phyloP scores from a whole-genome alignment of 2,329 filamentous ascomycete species.

The Monosporascus cannonballus region DNA sequence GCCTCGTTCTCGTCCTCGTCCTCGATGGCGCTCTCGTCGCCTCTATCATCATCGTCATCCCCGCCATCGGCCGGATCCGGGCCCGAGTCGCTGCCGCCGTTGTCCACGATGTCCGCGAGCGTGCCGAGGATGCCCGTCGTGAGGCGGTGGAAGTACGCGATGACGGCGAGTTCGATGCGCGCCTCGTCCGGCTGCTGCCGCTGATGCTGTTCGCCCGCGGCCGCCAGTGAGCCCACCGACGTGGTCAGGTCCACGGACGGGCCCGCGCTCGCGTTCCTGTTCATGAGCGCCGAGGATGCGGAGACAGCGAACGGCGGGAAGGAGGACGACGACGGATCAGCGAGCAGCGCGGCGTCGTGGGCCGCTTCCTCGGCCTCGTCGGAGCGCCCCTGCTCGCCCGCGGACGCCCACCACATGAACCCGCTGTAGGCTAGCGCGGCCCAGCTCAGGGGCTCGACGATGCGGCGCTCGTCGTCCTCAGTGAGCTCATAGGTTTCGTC shows the following conservation, averaged over 20 bases:
- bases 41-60: conserved; percentile 30
- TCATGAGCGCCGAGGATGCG: conserved; percentile 10
- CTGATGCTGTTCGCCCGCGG: neutral
- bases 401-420: conserved; percentile 88
- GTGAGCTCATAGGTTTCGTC: conserved; percentile 19
- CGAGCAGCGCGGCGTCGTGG: conserved; percentile 50
- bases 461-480: conserved; percentile 44
- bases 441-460: conserved; percentile 62
- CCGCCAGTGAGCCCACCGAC: conserved; percentile 37
- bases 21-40: conserved; percentile 20
- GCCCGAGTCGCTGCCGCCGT: conserved; percentile 30
- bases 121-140: conserved; percentile 60
- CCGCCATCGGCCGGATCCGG: conserved; percentile 28
- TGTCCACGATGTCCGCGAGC: conserved; percentile 55
- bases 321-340: conserved; percentile 37
- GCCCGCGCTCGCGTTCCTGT: conserved; percentile 22
- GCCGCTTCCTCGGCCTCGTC: conserved; percentile 54
- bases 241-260: conserved; percentile 30
- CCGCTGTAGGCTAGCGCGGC: conserved; percentile 71
- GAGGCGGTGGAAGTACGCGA: conserved; percentile 75
- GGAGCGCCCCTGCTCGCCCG: conserved; percentile 62
- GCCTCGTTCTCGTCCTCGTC: conserved; percentile 18
- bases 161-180: conserved; percentile 60
- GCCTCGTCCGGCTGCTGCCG: conserved; percentile 36
- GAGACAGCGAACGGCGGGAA: neutral